Base-by-base conservation (phyloP, 2,329 filamentous ascomycete species). In the Fonsecaea pedrosoi region DNA sequence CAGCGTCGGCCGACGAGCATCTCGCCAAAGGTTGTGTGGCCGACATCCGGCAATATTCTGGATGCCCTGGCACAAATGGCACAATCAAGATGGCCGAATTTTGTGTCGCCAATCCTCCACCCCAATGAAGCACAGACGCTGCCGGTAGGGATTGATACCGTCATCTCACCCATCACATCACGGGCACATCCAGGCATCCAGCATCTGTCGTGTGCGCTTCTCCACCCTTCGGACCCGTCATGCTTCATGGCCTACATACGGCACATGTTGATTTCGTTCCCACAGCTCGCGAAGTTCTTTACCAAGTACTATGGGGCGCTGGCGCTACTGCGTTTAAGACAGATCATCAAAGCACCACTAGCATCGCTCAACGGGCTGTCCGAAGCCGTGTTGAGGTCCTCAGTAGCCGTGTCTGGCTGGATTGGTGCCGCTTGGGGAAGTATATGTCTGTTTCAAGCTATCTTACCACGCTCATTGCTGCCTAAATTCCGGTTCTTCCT, bases 401-500 rank as follows among this genome's bases (percentile, higher is more conserved):
- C 90, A 0, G 84, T 92, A 4, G 93, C 96, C 74, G 81, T 92
- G 57, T 93, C 93, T 0, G 91, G 92, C 15, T 86, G 91, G n/a
- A 88, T 97, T 65, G 92, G 92, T 13, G 92, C 92, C 0, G 87
- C 89, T 37, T 99, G 95, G 95, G 93, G 89, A 0, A 90, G 88
- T 65, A 89, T 97, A 72, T 99, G 94, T 81, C 85, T 97, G 74
- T 93, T 97, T 83, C 92, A 96, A 78, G 82, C 86, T 54, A 85
- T 90, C 74, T 84, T 98, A 1, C 93, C 94, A 0, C 85, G 90
- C 2, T 85, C 85, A 5, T 83, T 93, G 8, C 83, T 97, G 0
- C 87, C 94, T 0, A 94, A 90, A 0, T 91, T 95, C 76, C 87
- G 95, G 25, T 96, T 95, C 84, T 97, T 96, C 84, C 82, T 97